phyloP scores from a whole-genome alignment of 2,329 filamentous ascomycete species.

The Colletotrichum spaethianum region DNA sequence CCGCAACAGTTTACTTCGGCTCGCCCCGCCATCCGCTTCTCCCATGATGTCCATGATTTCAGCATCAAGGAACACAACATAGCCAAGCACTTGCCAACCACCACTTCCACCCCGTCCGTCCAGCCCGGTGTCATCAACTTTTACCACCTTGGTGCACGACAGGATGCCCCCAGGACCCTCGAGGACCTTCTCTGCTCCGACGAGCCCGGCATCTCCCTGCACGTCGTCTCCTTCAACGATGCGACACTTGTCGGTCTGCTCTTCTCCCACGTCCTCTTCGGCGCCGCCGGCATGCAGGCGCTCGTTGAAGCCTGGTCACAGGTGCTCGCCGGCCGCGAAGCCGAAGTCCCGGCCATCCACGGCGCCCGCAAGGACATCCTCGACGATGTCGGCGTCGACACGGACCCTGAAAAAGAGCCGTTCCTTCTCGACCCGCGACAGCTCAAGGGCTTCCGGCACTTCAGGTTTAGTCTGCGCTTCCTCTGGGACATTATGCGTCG shows the following conservation, averaged over 20 bases:
- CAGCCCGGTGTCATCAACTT: slow-evolving; percentile 42
- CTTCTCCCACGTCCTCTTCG: slow-evolving; percentile 64
- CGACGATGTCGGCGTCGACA: slow-evolving; percentile 42
- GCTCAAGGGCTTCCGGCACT: slow-evolving; percentile 47
- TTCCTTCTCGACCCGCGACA: slow-evolving; percentile 46
- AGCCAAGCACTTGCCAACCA: slow-evolving; percentile 53
- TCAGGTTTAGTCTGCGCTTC: slow-evolving; percentile 52
- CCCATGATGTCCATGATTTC: slow-evolving; percentile 53
- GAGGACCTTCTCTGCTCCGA: slow-evolving; percentile 59
- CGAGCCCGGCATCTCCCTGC: slow-evolving; percentile 61
- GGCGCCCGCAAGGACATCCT: slow-evolving; percentile 55
- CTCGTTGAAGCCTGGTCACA: slow-evolving; percentile 63
- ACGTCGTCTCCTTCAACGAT: slow-evolving; percentile 63
- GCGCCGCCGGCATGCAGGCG: slow-evolving; percentile 58
- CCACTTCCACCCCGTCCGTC: slow-evolving; percentile 42
- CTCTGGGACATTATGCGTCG: slow-evolving; percentile 51
- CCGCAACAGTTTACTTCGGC: slow-evolving; percentile 48
- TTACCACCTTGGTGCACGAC: slow-evolving; percentile 39
- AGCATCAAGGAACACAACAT: slow-evolving; percentile 58
- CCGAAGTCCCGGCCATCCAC: slow-evolving; percentile 55
- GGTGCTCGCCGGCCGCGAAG: slow-evolving; percentile 58
- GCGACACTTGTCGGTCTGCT: slow-evolving; percentile 63
- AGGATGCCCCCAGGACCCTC: slow-evolving; percentile 45
- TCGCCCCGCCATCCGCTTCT: slow-evolving; percentile 57
- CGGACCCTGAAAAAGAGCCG: slow-evolving; percentile 46